Evolutionary conservation across 2,329 filamentous ascomycete genomes (phyloP), one percentile per base, ranked within the genome.

Genomic region (Periconia sp.): DNA sequence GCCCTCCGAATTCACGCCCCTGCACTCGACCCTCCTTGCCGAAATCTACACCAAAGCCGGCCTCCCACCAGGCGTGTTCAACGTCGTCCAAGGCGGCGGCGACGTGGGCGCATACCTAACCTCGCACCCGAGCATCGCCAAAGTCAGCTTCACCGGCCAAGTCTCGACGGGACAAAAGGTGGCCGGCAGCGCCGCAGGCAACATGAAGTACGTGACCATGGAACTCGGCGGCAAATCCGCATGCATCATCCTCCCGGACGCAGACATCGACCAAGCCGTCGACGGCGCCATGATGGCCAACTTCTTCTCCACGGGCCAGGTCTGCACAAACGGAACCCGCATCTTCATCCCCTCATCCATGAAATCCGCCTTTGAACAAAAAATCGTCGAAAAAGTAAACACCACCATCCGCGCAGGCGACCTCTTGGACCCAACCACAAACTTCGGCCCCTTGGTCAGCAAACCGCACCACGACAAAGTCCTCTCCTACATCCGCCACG

Each of bases 221-320:
- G 92, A 96, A 76, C 82, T 96, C 0, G 92, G 92, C 50, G 92
- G 92, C 47, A 96, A 96, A 77, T 91, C 87, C 55, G 90, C 91
- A 0, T 79, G 91, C 41, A 79, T 96, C 47, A 81, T 96, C 45
- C 84, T 96, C 1, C 89, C 90, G 1, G 91, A 95, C 66, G 89
- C 89, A 15, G 85, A 91, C 48, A 74, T 93, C 18, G 86, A 90
- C 44, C 84, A 85, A 64, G 92, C 92, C n/a, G 92, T 91, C 33
- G 88, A 96, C 66, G 89, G 90, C 30, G 91, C 91, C 58, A 92
- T 96, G 88, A 91, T 95, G 81, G 92, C 91, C 64, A 96, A 96
- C 74, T 96, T 96, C 77, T 96, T 90, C 80, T 92, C 88, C 61
- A 90, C 89, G 0, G 92, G 92, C 30, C 92, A 96, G 74, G 91